Conservation (phyloP, 805 yeast species). For the Barnettozyma californica region DNA sequence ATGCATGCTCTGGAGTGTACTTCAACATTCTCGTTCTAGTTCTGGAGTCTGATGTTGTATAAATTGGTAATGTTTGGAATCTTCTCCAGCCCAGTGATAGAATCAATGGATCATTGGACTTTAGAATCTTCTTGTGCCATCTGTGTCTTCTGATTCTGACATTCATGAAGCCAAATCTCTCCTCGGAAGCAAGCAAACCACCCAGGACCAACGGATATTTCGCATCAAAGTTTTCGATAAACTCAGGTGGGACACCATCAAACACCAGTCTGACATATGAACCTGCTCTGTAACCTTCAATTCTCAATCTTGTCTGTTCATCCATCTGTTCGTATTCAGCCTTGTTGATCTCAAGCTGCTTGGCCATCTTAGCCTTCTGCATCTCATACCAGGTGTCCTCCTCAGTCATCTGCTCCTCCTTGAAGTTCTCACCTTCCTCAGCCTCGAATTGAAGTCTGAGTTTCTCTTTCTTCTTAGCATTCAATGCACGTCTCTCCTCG, state of each 20-base stretch:
- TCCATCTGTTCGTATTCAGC: slow-evolving; percentile 73
- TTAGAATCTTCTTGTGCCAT: slow-evolving; percentile 96
- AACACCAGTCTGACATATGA: slow-evolving; percentile 88
- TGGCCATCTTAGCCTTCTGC: slow-evolving; percentile 95
- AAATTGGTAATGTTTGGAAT: slow-evolving; percentile 93
- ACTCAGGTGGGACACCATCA: slow-evolving; percentile 81
- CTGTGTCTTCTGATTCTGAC: slow-evolving; percentile 96
- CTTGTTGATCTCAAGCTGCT: slow-evolving; percentile 90
- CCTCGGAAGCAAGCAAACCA: slow-evolving; percentile 85
- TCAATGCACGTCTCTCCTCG: slow-evolving; percentile 71
- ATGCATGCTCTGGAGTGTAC: slow-evolving; percentile 97
- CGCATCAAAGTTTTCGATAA: slow-evolving; percentile 82
- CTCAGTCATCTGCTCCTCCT: slow-evolving; percentile 76
- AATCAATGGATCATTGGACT: slow-evolving; percentile 92
- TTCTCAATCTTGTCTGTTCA: slow-evolving; percentile 62
- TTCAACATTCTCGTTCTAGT: slow-evolving; percentile 97
- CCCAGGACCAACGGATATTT: slow-evolving; percentile 83
- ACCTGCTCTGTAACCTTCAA: slow-evolving; percentile 93
- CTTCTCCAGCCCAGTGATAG: slow-evolving; percentile 97
- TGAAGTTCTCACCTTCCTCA: slow-evolving; percentile 67
- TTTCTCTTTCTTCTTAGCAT: slow-evolving; percentile 87
- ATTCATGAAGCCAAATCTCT: slow-evolving; percentile 86
- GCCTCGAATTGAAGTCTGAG: slow-evolving; percentile 86
- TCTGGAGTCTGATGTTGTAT: slow-evolving; percentile 94
- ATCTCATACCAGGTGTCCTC: slow-evolving; percentile 97